Evolutionary conservation across 2,329 filamentous ascomycete genomes (phyloP), one percentile per base, ranked within the genome.

Genomic region (Curvularia sp.): DNA sequence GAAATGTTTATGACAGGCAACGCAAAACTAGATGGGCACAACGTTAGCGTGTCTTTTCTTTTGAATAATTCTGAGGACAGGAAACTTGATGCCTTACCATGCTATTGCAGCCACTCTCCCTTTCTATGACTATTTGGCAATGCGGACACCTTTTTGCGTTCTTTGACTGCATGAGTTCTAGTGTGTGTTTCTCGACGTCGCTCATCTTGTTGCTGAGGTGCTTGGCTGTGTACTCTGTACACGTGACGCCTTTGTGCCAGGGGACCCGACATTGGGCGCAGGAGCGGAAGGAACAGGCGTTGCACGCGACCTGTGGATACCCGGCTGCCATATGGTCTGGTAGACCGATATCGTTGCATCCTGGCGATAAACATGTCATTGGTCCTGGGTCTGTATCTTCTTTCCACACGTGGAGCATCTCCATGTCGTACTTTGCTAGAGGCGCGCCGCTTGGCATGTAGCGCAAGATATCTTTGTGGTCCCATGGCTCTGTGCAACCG

Each of bases 121-220:
- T 73, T 53, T 73, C 71, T 27, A 74, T 69, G 1, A 74, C 67
- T 1, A 74, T 43, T 13, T 66, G 61, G 54, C 72, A 74, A 28
- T 74, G 71, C 1, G 72, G 70, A 57, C 72, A 74, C 2, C 72
- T 61, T 39, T 65, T 70, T 1, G 65, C 71, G 42, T 71, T 67
- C 30, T 63, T 67, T 3, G 42, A 41, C 49, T 73, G 66, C 65
- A 74, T 67, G 0, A 70, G 18, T 28, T 62, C 32, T 27, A 74
- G 59, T 5, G 61, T 70, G 0, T 66, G 57, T 21, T 65, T 70
- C 53, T 73, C 71, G 0, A 57, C 23, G 7, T 65, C 60, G 5
- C 57, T 65, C 64, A 74, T 70, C 45, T 59, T 48, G 18, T 64
- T 61, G 8, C 71, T 39, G 5, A 74, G 19, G 13, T 61, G 52